Conservation (phyloP, 352 stramenopile species). For the Halophytophthora batemanensis region DNA sequence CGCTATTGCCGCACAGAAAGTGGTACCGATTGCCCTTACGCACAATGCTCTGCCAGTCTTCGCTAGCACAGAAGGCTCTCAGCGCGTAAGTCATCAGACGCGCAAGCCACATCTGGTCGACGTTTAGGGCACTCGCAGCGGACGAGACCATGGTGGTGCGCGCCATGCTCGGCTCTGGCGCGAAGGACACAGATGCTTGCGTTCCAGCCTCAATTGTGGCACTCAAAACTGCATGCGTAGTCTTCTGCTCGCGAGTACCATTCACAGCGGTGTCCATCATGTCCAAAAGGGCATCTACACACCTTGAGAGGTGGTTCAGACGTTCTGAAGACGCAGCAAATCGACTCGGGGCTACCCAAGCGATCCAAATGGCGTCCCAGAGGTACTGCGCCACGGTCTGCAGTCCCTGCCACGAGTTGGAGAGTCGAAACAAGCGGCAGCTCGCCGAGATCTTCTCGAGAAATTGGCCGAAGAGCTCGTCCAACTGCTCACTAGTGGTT, state of each 20-base stretch:
- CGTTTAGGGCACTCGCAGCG: slow-evolving; percentile 25
- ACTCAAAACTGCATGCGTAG: not conserved
- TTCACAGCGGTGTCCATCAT: slow-evolving; percentile 44
- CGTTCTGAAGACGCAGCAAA: slow-evolving; percentile 10
- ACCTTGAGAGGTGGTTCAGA: slow-evolving; percentile 25
- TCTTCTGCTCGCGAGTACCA: slow-evolving; percentile 4
- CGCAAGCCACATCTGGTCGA: slow-evolving; percentile 52
- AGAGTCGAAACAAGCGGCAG: slow-evolving; percentile 43
- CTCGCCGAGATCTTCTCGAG: slow-evolving; percentile 37
- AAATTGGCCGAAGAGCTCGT: slow-evolving; percentile 27
- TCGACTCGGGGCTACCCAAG: slow-evolving; percentile 47
- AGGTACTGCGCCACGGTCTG: slow-evolving; percentile 52
- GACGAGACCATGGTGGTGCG: slow-evolving; percentile 39
- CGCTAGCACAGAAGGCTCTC: slow-evolving; percentile 23
- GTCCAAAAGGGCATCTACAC: slow-evolving; percentile 43
- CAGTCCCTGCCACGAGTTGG: slow-evolving; percentile 52
- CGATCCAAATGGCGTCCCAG: slow-evolving; percentile 51
- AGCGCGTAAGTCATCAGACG: slow-evolving; percentile 40
- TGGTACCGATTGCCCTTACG: slow-evolving; percentile 53
- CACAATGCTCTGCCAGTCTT: slow-evolving; percentile 61
- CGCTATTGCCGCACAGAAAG: slow-evolving; percentile 25
- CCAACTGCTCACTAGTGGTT: slow-evolving; percentile 7
- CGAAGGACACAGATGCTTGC: not conserved
- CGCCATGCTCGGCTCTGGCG: slow-evolving; percentile 13
- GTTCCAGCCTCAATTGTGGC: not conserved